phyloP scores from a whole-genome alignment of 352 stramenopile species.

The Globisporangium iwayamae region DNA sequence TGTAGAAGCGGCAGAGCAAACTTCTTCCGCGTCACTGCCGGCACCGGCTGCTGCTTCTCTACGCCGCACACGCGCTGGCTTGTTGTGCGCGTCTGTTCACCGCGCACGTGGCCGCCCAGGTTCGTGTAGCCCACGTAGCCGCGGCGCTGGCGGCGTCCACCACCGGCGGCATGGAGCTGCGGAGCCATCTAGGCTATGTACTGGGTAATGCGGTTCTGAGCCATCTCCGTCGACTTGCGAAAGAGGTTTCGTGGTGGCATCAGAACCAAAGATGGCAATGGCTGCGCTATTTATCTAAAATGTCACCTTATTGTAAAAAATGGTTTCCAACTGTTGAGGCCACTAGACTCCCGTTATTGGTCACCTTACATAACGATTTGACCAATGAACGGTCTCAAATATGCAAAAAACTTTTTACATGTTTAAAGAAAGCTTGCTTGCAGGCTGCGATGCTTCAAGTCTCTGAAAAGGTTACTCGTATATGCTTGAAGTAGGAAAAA shows the following conservation, averaged over 20 bases:
- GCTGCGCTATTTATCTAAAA: too few species aligned
- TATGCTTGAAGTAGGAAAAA: too few species aligned
- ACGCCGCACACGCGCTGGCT: not conserved
- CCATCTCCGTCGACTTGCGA: not conserved
- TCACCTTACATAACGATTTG: too few species aligned
- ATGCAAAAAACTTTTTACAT: too few species aligned
- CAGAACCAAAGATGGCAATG: not conserved
- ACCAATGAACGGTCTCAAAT: too few species aligned
- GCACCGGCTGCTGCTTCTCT: not conserved
- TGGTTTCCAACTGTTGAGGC: too few species aligned
- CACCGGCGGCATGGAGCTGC: not conserved
- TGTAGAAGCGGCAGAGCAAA: conserved; percentile 10
- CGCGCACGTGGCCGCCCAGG: conserved; percentile 5
- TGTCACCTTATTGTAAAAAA: too few species aligned
- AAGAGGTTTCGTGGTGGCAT: not conserved
- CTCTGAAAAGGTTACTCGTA: too few species aligned
- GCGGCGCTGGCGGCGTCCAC: conserved; percentile 19
- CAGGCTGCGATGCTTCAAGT: too few species aligned
- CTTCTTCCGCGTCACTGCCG: conserved; percentile 1
- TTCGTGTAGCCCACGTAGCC: conserved; percentile 33
- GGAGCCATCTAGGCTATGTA: not conserved
- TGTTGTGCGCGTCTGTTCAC: not conserved
- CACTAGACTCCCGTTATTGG: too few species aligned
- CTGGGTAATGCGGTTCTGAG: not conserved
- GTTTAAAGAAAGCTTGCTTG: too few species aligned